These are phyloP conservation scores for Aspergillus phoenicis DNA, from an alignment of 2,329 filamentous ascomycete species.

Conservation along the genomic window DNA sequence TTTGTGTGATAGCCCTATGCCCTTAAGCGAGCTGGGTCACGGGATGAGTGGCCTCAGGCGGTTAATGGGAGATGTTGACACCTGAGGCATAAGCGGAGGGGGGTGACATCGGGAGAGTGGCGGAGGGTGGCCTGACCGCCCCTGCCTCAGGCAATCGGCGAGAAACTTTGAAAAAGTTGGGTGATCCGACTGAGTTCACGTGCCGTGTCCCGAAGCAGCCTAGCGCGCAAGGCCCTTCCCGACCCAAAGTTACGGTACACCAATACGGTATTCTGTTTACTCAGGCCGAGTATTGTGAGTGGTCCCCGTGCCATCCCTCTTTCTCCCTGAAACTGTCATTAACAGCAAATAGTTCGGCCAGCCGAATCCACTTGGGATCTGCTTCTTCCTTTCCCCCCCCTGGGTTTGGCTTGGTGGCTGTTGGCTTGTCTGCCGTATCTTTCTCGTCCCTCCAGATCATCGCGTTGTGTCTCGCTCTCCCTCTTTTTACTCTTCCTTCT, in stretches of 20 bases:
- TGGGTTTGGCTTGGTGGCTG: no score
- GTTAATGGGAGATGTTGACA: background rate
- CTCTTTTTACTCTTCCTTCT: conserved; percentile 21
- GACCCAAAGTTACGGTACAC: conserved; percentile 27
- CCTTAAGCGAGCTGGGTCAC: conserved; percentile 43
- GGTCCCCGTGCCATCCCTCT: conserved; percentile 6
- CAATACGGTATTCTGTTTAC: conserved; percentile 26
- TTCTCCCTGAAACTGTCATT: conserved; percentile 10
- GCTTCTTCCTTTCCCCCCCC: background rate
- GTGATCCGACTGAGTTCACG: conserved; percentile 10
- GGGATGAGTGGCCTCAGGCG: conserved; percentile 19
- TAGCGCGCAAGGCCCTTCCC: conserved; percentile 27
- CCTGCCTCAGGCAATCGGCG: background rate
- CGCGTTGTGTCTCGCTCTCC: conserved; percentile 6
- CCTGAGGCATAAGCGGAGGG: conserved; percentile 17
- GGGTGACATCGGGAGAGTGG: background rate
- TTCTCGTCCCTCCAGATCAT: conserved; percentile 22
- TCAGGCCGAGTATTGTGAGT: conserved; percentile 5
- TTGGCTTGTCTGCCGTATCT: conserved; percentile 25
- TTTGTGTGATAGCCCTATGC: conserved; percentile 44
- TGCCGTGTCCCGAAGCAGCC: conserved; percentile 11
- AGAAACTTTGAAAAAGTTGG: background rate
- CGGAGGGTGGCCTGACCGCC: conserved; percentile 22
- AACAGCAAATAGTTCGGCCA: conserved; percentile 26
- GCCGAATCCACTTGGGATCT: conserved; percentile 18